These are phyloP conservation scores for Malania oleifera DNA, from an alignment of 164 flowering plant genomes.

Conservation along the genomic window DNA sequence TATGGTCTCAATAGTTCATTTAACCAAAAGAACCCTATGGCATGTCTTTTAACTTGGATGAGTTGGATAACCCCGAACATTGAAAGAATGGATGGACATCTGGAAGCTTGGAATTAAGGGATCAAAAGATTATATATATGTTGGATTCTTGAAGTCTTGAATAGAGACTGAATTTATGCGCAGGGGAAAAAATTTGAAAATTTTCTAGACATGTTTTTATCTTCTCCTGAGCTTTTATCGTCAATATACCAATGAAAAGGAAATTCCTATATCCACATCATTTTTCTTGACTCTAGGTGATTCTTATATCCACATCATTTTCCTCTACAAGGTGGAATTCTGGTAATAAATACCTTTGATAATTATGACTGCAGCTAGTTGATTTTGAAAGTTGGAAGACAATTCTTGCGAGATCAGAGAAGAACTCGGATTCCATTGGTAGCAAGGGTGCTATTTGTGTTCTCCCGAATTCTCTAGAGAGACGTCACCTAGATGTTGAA, in stretches of 20 bases:
- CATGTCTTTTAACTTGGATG: no score
- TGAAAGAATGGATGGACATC: no score
- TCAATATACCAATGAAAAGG: no score
- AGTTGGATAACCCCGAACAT: not conserved
- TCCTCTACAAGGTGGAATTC: not conserved
- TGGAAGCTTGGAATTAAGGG: no score
- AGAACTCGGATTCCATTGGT: constrained; percentile 52
- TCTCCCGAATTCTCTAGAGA: constrained; percentile 59
- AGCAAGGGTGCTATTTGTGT: constrained; percentile 47
- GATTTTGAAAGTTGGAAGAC: constrained; percentile 94
- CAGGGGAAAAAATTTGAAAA: no score
- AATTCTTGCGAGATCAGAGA: constrained; percentile 67
- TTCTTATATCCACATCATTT: not conserved
- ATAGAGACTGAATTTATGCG: no score
- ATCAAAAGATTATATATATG: no score
- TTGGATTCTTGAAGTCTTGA: no score
- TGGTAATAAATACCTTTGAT: not conserved
- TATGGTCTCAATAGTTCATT: not conserved
- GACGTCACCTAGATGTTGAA: constrained; percentile 56
- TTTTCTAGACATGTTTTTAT: no score
- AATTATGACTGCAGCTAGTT: constrained; percentile 58
- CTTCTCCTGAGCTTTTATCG: no score
- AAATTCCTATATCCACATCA: no score
- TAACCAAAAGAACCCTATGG: not conserved
- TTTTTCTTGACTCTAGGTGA: not conserved